Conservation (phyloP, 1,284 basidiomycete genomes). For the Naganishia liquefaciens region DNA sequence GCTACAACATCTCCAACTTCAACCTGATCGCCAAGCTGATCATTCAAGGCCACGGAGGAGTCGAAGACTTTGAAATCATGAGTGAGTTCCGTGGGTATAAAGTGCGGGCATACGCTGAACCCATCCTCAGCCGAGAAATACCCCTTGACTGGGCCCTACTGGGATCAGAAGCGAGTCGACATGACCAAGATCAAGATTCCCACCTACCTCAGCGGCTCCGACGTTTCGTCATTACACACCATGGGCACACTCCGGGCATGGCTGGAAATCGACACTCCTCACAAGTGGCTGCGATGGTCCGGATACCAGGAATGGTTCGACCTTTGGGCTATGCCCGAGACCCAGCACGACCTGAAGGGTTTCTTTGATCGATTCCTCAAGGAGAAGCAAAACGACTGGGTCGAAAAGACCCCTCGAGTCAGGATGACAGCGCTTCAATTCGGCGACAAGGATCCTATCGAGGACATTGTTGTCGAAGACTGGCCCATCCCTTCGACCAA, state of each 20-base stretch:
- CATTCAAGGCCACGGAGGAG: conserved; percentile 22
- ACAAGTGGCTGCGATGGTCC: conserved; percentile 27
- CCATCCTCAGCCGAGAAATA: not conserved
- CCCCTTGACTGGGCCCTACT: conserved; percentile 33
- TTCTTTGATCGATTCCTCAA: conserved; percentile 41
- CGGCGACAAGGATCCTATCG: conserved; percentile 26
- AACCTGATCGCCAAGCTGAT: conserved; percentile 25
- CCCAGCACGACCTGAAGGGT: conserved; percentile 36
- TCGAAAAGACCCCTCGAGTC: conserved; percentile 36
- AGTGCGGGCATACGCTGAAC: not conserved
- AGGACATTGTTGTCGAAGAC: conserved; percentile 28
- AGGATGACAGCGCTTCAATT: conserved; percentile 26
- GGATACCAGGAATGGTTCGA: conserved; percentile 29
- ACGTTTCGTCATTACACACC: conserved; percentile 31
- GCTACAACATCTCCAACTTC: conserved; percentile 25
- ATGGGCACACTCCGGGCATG: conserved; percentile 25
- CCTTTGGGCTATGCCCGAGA: conserved; percentile 34
- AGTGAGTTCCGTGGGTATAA: conserved; percentile 1
- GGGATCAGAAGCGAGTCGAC: conserved; percentile 39
- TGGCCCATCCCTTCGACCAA: conserved; percentile 22
- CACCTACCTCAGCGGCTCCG: conserved; percentile 39
- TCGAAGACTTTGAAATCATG: conserved; percentile 24
- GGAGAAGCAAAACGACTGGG: conserved; percentile 40
- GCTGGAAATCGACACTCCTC: conserved; percentile 25
- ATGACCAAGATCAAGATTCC: conserved; percentile 41